Base-by-base conservation (phyloP, 129 eudicot species). In the Cynara cardunculus region DNA sequence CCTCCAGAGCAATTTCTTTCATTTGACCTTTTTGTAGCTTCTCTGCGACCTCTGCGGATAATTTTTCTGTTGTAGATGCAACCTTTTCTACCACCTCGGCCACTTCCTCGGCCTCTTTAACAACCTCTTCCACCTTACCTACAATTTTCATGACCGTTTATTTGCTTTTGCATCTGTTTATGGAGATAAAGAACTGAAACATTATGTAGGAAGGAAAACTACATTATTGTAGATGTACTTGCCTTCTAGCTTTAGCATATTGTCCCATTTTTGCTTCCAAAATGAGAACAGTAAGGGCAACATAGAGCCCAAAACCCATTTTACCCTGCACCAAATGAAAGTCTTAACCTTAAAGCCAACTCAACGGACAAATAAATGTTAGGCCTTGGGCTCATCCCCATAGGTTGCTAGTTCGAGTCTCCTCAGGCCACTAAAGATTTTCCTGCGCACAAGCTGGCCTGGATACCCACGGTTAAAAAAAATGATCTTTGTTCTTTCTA, bases 81-180 rank as follows among this genome's bases (percentile, higher is more conserved):
- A 87, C 91, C 69, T 85, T 87, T 53, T 87, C 96, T 35, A 91
- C 89, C 73, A 84, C 89, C 78, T 91, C 90, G 2, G 89, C 93
- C 80, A 78, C 90, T 32, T 72, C 82, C 75, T 89, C 96, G 2
- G 73, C 91, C 75, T 91, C 96, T 73, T 74, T 75, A 39, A 84
- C 84, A 13, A 87, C 88, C 80, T 71, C 83, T 75, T 81, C 93
- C 25, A 82, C 90, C 86, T 89, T 80, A 3, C 82, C 96, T 91
- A 82, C 74, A 73, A 35, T 68, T 5, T 49, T 53, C 31, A 66
- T 46, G 3, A 76, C 59, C 11, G 2, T 72, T 22, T 31, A 22
- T 46, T n/a, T 46, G 28, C 72, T 83, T 70, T 34, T n/a, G 25
- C 14, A 26, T 74, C 27, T 62, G 35, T 78, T 24, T 41, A 34